Evolutionary conservation across 495 filamentous ascomycete genomes (phyloP).

Genomic region (Penicillium verhagenii): DNA sequence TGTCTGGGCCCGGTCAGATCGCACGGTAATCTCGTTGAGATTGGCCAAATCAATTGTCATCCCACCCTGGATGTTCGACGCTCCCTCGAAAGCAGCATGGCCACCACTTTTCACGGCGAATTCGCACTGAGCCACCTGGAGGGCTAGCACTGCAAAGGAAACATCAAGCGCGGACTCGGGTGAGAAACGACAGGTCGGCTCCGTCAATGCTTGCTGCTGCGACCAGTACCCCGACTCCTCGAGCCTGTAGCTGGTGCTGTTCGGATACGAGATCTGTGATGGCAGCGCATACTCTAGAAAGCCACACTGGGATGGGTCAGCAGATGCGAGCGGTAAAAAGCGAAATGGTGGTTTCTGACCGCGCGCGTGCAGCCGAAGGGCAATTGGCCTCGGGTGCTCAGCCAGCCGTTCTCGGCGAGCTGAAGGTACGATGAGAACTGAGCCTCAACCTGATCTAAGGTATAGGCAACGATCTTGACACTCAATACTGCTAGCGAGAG

Average conservation of each 20-base stretch:
- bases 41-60: slow-evolving; percentile 47
- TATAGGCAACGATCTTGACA: background rate
- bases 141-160: background rate
- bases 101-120: slow-evolving; percentile 48
- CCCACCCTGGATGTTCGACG: slow-evolving; percentile 23
- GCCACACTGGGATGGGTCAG: background rate
- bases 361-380: background rate
- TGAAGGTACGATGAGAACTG: background rate
- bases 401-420: background rate
- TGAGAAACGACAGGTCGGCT: background rate
- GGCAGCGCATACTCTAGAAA: background rate
- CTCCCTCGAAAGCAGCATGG: slow-evolving; percentile 21
- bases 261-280: slow-evolving; percentile 2
- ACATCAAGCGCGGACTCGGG: background rate
- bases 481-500: background rate
- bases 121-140: slow-evolving; percentile 6
- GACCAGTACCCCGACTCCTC: background rate
- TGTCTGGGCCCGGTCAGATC: slow-evolving; percentile 29
- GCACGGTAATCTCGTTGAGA: slow-evolving; percentile 36
- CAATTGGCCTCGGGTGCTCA: background rate
- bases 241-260: background rate
- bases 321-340: background rate
- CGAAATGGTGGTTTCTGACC: background rate
- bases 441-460: slow-evolving; percentile 2
- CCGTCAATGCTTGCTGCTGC: slow-evolving; percentile 1